Percentiles rank a stretch among this genome's conserved stretches.
phyloP scores from a whole-genome alignment of 2,329 filamentous ascomycete species.

The Pseudocercospora cruenta region DNA sequence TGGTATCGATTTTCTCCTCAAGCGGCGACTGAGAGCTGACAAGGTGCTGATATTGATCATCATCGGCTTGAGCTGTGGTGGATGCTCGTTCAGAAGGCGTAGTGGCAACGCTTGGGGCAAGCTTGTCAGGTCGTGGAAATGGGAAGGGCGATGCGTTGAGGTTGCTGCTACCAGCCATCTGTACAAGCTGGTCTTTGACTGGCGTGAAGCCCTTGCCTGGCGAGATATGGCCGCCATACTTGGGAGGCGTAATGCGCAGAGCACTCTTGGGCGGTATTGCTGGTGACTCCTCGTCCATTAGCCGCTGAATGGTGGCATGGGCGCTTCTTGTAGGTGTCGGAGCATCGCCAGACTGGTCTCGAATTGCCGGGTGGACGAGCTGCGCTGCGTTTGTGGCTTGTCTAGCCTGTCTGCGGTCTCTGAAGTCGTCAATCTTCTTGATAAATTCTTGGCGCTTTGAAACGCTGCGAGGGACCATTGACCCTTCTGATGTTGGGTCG shows the following conservation, averaged over 20 bases:
- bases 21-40: conserved; percentile 4
- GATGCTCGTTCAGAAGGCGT: conserved; percentile 1
- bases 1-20: conserved; percentile 16
- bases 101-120: conserved; percentile 1
- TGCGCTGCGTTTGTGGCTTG: not conserved
- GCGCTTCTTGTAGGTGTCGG: conserved; percentile 17
- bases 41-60: not conserved
- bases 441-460: not conserved
- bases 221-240: conserved; percentile 10
- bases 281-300: conserved; percentile 13
- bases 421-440: not conserved
- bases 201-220: conserved; percentile 15
- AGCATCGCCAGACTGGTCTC: conserved; percentile 10
- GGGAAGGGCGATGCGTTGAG: conserved; percentile 6
- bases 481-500: not conserved
- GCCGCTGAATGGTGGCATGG: conserved; percentile 5
- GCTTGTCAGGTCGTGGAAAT: not conserved
- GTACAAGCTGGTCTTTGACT: not conserved
- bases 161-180: not conserved
- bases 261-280: not conserved
- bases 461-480: not conserved
- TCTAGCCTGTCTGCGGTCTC: not conserved
- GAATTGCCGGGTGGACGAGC: conserved; percentile 13
- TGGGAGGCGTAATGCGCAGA: conserved; percentile 9
- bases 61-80: not conserved